Evolutionary conservation across 176 grass and related monocot species (phyloP).

Genomic region (Zoysia pacifica): DNA sequence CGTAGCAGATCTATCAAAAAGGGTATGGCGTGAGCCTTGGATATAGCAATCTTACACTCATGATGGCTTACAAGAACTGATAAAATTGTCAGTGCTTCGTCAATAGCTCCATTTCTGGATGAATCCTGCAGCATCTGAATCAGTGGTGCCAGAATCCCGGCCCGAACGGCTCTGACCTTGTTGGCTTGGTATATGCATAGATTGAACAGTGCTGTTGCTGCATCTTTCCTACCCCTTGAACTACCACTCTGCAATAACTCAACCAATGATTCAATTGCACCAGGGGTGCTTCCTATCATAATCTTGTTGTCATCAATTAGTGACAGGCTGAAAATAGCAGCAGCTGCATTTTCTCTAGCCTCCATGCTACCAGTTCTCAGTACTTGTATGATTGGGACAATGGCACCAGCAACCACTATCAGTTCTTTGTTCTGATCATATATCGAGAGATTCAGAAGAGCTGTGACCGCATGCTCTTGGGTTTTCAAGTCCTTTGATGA

Average conservation of each 20-base stretch:
- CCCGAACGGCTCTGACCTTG: conserved; percentile 76
- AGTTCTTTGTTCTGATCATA: conserved; percentile 97
- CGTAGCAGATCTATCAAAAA: conserved; percentile 85
- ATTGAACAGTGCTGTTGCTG: conserved; percentile 95
- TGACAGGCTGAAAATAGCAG: conserved; percentile 93
- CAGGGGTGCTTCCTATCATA: conserved; percentile 80
- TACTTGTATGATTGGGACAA: conserved; percentile 77
- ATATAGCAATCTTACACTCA: conserved; percentile 82
- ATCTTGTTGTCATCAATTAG: conserved; percentile 94
- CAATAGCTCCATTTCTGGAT: conserved; percentile 62
- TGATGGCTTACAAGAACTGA: conserved; percentile 91
- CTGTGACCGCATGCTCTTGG: conserved; percentile 90
- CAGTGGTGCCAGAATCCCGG: conserved; percentile 76
- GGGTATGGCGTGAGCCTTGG: conserved; percentile 78
- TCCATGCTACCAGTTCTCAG: conserved; percentile 82
- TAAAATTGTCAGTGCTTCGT: conserved; percentile 83
- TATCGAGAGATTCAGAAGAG: conserved; percentile 88
- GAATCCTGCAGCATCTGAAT: conserved; percentile 88
- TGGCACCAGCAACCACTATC: conserved; percentile 84
- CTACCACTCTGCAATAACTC: conserved; percentile 79
- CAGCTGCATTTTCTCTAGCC: conserved; percentile 94
- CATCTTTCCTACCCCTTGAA: conserved; percentile 83
- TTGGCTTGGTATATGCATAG: conserved; percentile 94
- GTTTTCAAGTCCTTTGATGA: conserved; percentile 79
- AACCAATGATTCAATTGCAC: conserved; percentile 80